These are phyloP conservation scores for Penicillium sp. DNA, from an alignment of 2,329 filamentous ascomycete genomes.

Conservation along the genomic window DNA sequence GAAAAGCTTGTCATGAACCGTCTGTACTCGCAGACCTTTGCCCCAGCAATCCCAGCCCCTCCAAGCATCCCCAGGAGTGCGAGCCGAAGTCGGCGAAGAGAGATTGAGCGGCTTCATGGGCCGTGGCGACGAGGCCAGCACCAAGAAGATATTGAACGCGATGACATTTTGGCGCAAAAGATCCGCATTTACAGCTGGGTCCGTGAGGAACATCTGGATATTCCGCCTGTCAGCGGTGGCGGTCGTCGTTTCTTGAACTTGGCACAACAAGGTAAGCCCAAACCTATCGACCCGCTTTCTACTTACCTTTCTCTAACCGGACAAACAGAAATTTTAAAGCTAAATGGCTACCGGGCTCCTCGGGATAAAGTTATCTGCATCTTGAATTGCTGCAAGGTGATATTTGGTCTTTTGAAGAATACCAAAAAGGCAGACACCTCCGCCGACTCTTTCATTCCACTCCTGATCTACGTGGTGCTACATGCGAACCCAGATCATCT, in stretches of 20 bases:
- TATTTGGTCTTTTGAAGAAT: constrained; percentile 90
- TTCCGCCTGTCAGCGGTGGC: constrained; percentile 77
- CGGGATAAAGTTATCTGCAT: constrained; percentile 98
- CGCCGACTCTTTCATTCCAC: constrained; percentile 90
- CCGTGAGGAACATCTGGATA: constrained; percentile 87
- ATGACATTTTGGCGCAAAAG: constrained; percentile 94
- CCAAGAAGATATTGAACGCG: constrained; percentile 94
- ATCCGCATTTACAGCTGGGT: constrained; percentile 97
- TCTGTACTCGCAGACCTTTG: constrained; percentile 93
- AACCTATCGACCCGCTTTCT: background rate
- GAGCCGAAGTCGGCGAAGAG: constrained; percentile 66
- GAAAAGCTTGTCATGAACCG: constrained; percentile 99
- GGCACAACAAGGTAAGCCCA: constrained; percentile 72
- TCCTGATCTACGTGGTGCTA: constrained; percentile 93
- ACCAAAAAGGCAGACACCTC: constrained; percentile 84
- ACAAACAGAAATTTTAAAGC: constrained; percentile 80
- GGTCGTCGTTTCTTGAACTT: constrained; percentile 83
- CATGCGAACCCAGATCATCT: constrained; percentile 93
- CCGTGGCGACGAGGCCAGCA: constrained; percentile 91
- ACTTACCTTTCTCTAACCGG: constrained; percentile 22
- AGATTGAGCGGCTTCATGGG: constrained; percentile 66
- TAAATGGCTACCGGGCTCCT: constrained; percentile 94
- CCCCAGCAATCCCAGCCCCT: constrained; percentile 81
- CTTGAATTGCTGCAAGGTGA: constrained; percentile 98
- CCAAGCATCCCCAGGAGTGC: constrained; percentile 61